These are phyloP conservation scores for Penicillium glabrum DNA, from an alignment of 2,329 filamentous ascomycete species.

Conservation along the genomic window DNA sequence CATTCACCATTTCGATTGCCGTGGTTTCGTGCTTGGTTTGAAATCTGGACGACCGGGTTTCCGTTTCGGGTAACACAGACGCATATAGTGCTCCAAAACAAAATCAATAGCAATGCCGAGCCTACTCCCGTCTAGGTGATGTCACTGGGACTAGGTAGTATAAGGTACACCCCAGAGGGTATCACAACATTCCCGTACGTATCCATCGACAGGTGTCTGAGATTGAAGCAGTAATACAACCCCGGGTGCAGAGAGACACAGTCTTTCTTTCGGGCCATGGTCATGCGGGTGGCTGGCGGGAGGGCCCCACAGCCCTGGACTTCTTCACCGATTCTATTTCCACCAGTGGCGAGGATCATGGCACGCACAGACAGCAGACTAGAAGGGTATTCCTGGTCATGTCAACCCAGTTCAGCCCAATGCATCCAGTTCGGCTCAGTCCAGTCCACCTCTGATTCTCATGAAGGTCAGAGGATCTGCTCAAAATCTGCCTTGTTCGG, in stretches of 20 bases:
- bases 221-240: background rate
- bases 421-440: background rate
- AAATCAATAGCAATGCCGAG: background rate
- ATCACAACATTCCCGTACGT: background rate
- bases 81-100: background rate
- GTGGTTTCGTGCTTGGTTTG: background rate
- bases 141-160: background rate
- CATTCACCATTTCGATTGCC: conserved; percentile 3
- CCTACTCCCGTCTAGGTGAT: background rate
- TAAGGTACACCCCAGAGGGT: background rate
- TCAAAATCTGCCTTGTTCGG: background rate
- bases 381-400: background rate
- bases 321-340: conserved; percentile 8
- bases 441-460: background rate
- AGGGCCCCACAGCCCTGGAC: background rate
- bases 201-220: background rate
- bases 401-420: background rate
- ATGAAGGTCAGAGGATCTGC: background rate
- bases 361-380: background rate
- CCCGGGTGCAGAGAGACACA: background rate
- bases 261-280: background rate
- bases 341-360: background rate
- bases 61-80: conserved; percentile 6
- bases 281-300: conserved; percentile 8
- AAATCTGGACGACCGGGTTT: conserved; percentile 2